Conservation (phyloP, 1,284 basidiomycete genomes). For the Apiotrichum gamsii region DNA sequence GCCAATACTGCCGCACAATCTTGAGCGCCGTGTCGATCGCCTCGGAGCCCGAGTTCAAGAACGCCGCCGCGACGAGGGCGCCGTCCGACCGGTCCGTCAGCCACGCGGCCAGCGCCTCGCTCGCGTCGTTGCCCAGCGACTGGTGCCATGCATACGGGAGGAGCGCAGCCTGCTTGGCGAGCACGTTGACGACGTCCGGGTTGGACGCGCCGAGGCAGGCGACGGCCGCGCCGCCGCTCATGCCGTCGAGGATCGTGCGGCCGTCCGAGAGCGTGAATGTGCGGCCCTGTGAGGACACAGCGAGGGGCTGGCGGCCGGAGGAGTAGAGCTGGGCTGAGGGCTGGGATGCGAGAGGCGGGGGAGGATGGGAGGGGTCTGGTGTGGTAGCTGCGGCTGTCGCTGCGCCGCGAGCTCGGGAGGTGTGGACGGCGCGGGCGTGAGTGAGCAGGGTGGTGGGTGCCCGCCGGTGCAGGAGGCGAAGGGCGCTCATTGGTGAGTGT, state of each 20-base stretch:
- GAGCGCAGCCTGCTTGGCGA: conserved; percentile 20
- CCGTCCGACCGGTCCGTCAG: conserved; percentile 21
- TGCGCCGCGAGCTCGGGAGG: no score
- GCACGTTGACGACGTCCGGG: conserved; percentile 48
- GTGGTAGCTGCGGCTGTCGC: no score
- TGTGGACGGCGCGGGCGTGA: no score
- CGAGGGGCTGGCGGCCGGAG: conserved; percentile 2
- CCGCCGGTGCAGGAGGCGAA: no score
- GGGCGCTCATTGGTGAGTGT: no score
- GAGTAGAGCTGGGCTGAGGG: no score
- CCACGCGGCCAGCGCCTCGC: conserved; percentile 23
- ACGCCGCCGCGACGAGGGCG: conserved; percentile 25
- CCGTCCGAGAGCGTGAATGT: conserved; percentile 23
- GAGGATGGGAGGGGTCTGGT: no score
- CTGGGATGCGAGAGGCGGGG: no score
- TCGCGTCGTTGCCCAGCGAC: conserved; percentile 13
- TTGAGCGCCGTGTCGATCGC: conserved; percentile 34
- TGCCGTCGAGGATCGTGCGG: conserved; percentile 25
- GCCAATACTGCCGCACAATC: conserved; percentile 39
- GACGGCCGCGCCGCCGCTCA: conserved; percentile 70
- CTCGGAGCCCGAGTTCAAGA: conserved; percentile 31
- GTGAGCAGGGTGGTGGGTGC: no score
- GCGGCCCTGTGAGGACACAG: conserved; percentile 14
- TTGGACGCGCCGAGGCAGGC: conserved; percentile 68
- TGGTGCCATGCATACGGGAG: conserved; percentile 32